Evolutionary conservation across 495 filamentous ascomycete species (phyloP).

Genomic region (Amphirosellinia nigrospora): DNA sequence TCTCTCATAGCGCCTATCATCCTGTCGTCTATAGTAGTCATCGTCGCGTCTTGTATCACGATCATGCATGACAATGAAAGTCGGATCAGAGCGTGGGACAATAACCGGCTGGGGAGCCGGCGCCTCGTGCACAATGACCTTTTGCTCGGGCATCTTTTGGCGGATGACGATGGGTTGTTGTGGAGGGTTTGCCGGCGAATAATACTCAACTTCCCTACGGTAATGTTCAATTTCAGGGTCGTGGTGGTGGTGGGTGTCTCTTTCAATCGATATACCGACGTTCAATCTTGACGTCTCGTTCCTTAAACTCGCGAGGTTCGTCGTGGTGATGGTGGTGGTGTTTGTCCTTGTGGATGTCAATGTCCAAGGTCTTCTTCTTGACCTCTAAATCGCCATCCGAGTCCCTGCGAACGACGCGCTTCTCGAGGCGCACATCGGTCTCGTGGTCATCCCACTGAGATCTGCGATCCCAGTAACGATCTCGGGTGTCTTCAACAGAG

Average conservation of each 20-base stretch:
- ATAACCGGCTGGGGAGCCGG: conserved; percentile 70
- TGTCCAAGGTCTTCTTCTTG: conserved; percentile 37
- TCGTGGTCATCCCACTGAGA: conserved; percentile 48
- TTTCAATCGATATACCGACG: conserved; percentile 50
- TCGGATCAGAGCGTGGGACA: conserved; percentile 66
- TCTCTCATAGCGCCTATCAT: conserved; percentile 59
- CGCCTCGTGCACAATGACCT: conserved; percentile 76
- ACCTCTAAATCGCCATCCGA: conserved; percentile 35
- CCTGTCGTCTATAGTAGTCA: conserved; percentile 63
- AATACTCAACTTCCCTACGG: conserved; percentile 72
- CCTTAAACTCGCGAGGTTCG: conserved; percentile 41
- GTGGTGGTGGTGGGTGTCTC: conserved; percentile 47
- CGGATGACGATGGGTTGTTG: conserved; percentile 68
- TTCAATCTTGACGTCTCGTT: conserved; percentile 55
- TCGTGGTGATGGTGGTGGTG: conserved; percentile 48
- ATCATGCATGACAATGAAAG: conserved; percentile 71
- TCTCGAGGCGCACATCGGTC: conserved; percentile 52
- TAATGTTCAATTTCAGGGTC: conserved; percentile 65
- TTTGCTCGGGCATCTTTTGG: conserved; percentile 64
- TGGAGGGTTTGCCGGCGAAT: conserved; percentile 58
- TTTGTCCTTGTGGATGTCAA: conserved; percentile 37
- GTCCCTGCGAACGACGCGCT: conserved; percentile 49
- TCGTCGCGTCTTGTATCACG: conserved; percentile 51
- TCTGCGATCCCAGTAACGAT: conserved; percentile 49
- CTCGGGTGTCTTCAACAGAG: conserved; percentile 40